phyloP scores from a whole-genome alignment of 495 filamentous ascomycete species.

The Daldinia caldariorum region DNA sequence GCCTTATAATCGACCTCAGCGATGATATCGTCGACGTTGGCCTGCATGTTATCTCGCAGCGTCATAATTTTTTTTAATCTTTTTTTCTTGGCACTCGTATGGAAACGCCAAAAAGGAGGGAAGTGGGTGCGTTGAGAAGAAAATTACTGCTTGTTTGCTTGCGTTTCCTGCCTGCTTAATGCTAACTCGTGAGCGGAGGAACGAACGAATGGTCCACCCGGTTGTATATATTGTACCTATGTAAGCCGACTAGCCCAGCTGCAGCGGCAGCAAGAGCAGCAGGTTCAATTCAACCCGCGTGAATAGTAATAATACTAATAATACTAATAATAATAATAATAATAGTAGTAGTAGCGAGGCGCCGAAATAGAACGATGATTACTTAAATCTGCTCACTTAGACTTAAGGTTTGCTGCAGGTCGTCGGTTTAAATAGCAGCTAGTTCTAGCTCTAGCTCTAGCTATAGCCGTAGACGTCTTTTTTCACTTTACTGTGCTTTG shows the following conservation, averaged over 20 bases:
- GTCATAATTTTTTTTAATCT: constrained; percentile 28
- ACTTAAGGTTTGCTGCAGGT: neutral
- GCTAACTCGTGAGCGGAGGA: neutral
- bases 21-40: constrained; percentile 39
- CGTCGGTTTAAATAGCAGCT: neutral
- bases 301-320: no score
- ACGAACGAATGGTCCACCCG: neutral
- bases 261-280: neutral
- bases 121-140: neutral
- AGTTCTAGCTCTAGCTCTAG: neutral
- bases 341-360: neutral
- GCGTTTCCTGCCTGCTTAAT: no score
- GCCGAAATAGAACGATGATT: neutral
- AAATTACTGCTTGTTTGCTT: no score
- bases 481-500: neutral
- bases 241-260: neutral
- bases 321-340: neutral
- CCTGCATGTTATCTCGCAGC: constrained; percentile 8
- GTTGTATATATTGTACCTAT: neutral
- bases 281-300: neutral
- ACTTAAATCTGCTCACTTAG: constrained; percentile 2
- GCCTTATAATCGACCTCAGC: constrained; percentile 37
- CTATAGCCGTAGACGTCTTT: neutral
- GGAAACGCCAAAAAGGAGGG: neutral
- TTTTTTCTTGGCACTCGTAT: neutral